These are phyloP conservation scores for Citrus australasica DNA, from an alignment of 345 rosid genomes.

Conservation along the genomic window DNA sequence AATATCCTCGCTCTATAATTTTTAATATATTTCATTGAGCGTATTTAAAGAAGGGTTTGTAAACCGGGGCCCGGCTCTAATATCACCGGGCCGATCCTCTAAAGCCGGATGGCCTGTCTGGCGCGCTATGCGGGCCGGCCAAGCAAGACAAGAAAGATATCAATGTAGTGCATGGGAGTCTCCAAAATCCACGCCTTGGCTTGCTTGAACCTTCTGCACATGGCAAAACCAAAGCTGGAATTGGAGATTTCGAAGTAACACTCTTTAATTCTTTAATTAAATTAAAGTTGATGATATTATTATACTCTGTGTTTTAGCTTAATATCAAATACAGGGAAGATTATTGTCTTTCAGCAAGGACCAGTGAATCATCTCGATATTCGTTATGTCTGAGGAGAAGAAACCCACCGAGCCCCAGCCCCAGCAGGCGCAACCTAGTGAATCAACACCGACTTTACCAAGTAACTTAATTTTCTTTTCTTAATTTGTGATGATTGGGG, in stretches of 20 bases:
- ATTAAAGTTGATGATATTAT: no score
- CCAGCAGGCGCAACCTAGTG: neutral
- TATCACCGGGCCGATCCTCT: no score
- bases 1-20: no score
- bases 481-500: no score
- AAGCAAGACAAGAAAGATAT: neutral
- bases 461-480: slow-evolving; percentile 15
- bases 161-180: neutral
- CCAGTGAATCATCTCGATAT: neutral
- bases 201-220: neutral
- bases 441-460: slow-evolving; percentile 19
- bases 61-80: no score
- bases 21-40: no score
- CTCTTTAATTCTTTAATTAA: neutral
- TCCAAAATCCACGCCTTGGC: neutral
- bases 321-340: neutral
- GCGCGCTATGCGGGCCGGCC: neutral
- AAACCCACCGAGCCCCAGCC: neutral
- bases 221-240: slow-evolving; percentile 12
- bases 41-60: no score
- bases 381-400: slow-evolving; percentile 19
- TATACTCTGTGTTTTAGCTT: neutral
- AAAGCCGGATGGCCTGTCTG: no score
- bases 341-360: neutral
- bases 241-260: neutral